Evolutionary conservation across 495 filamentous ascomycete species (phyloP).

Genomic region (Penicillium goetzii): DNA sequence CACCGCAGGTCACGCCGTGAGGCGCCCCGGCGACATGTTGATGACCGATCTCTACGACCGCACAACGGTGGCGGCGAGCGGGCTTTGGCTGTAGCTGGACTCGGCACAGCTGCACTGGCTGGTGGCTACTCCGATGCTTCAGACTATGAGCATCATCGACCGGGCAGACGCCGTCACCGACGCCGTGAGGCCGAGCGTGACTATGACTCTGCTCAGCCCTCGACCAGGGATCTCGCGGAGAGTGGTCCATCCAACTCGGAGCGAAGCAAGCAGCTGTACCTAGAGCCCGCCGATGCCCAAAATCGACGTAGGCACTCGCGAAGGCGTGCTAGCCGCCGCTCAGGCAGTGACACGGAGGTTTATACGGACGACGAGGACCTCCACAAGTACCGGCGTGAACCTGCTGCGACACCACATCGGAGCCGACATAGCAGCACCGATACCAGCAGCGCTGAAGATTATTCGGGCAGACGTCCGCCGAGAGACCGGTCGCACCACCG

Average conservation of each 20-base stretch:
- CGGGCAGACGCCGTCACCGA: constrained; percentile 20
- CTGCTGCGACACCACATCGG: constrained; percentile 30
- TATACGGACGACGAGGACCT: constrained; percentile 46
- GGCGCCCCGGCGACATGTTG: constrained; percentile 25
- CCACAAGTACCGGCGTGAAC: constrained; percentile 41
- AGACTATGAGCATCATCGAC: constrained; percentile 38
- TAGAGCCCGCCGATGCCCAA: constrained; percentile 25
- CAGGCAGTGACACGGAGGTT: constrained; percentile 37
- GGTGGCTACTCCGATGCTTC: constrained; percentile 43
- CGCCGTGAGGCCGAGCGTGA: constrained; percentile 20
- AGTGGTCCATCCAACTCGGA: constrained; percentile 14
- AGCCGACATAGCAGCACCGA: constrained; percentile 32
- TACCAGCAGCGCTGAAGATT: constrained; percentile 26
- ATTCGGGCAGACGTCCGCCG: constrained; percentile 13
- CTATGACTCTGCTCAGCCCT: constrained; percentile 17
- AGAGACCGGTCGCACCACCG: constrained; percentile 28
- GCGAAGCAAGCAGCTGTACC: constrained; percentile 23
- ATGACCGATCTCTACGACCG: constrained; percentile 34
- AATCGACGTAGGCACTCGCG: constrained; percentile 37
- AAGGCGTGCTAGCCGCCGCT: constrained; percentile 18
- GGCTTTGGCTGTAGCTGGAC: constrained; percentile 33
- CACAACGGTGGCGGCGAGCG: constrained; percentile 21
- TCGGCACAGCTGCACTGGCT: constrained; percentile 48
- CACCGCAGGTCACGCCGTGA: constrained; percentile 35
- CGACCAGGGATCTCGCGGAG: constrained; percentile 22